These are phyloP conservation scores for Naganishia randhawae DNA, from an alignment of 768 basidiomycete genomes.

Conservation along the genomic window DNA sequence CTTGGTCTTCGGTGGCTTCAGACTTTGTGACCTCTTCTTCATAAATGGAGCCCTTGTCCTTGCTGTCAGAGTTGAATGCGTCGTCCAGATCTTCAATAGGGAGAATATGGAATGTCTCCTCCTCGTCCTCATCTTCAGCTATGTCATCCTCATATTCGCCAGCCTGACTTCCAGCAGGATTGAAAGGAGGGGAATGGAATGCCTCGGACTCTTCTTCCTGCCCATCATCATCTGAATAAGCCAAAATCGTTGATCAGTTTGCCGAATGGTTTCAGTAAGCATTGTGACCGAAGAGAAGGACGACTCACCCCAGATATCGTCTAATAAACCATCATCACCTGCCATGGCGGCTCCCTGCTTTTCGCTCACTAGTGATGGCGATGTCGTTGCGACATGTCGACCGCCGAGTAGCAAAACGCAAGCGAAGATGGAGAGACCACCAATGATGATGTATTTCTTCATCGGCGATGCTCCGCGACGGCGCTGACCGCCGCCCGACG, in stretches of 20 bases:
- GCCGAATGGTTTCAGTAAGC: neutral
- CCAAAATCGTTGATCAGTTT: neutral
- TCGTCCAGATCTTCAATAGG: constrained; percentile 32
- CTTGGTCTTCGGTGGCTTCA: constrained; percentile 31
- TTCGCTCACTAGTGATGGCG: constrained; percentile 17
- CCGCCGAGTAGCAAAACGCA: constrained; percentile 35
- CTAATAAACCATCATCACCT: constrained; percentile 1
- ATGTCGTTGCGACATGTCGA: constrained; percentile 23
- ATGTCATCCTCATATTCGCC: constrained; percentile 34
- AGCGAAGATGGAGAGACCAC: constrained; percentile 33
- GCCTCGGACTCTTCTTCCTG: constrained; percentile 32
- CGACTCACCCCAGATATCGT: constrained; percentile 9
- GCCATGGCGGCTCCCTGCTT: constrained; percentile 19
- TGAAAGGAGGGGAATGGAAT: constrained; percentile 47
- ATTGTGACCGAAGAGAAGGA: neutral
- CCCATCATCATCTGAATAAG: constrained; percentile 25
- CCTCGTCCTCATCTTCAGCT: constrained; percentile 35
- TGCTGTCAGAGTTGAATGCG: constrained; percentile 2
- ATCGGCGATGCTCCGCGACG: constrained; percentile 39
- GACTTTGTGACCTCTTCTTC: constrained; percentile 32
- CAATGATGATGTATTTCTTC: constrained; percentile 44
- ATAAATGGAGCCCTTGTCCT: neutral
- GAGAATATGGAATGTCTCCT: constrained; percentile 34
- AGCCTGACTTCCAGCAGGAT: constrained; percentile 32
- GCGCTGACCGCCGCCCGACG: constrained; percentile 31